phyloP scores from a whole-genome alignment of 768 basidiomycete species.

The Thelephora aurantiotincta region DNA sequence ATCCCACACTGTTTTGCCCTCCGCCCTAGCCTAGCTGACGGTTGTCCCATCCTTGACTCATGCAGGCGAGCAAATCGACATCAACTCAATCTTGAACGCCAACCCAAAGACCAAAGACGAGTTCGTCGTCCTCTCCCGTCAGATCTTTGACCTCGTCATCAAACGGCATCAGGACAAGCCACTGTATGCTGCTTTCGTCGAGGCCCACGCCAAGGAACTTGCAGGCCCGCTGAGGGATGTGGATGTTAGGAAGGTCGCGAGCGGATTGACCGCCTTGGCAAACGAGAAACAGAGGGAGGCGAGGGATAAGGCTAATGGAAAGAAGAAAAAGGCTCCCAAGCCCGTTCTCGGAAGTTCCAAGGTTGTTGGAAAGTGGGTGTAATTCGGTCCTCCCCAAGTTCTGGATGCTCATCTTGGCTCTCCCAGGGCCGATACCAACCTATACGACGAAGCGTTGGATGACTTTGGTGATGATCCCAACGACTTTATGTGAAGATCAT shows the following conservation, averaged over 20 bases:
- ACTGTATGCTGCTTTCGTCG: constrained; percentile 71
- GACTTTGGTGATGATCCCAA: constrained; percentile 64
- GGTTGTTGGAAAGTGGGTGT: constrained; percentile 40
- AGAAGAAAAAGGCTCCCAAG: constrained; percentile 82
- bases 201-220: constrained; percentile 67
- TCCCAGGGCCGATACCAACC: constrained; percentile 56
- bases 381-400: background rate
- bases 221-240: constrained; percentile 73
- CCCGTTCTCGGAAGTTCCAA: constrained; percentile 69
- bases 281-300: constrained; percentile 94
- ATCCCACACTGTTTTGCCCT: constrained; percentile 9
- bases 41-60: background rate
- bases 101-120: constrained; percentile 86
- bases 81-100: constrained; percentile 59
- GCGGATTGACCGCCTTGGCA: constrained; percentile 69
- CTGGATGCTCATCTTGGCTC: constrained; percentile 5
- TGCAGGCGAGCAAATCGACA: constrained; percentile 51
- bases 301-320: constrained; percentile 72
- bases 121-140: constrained; percentile 57
- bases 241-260: constrained; percentile 83
- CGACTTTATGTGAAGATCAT: constrained; percentile 76
- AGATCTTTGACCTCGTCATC: constrained; percentile 62
- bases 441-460: constrained; percentile 84
- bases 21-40: background rate
- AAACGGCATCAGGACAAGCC: constrained; percentile 74